Conservation (phyloP, 208 protist genomes). For the Endotrypanum monterogeii region DNA sequence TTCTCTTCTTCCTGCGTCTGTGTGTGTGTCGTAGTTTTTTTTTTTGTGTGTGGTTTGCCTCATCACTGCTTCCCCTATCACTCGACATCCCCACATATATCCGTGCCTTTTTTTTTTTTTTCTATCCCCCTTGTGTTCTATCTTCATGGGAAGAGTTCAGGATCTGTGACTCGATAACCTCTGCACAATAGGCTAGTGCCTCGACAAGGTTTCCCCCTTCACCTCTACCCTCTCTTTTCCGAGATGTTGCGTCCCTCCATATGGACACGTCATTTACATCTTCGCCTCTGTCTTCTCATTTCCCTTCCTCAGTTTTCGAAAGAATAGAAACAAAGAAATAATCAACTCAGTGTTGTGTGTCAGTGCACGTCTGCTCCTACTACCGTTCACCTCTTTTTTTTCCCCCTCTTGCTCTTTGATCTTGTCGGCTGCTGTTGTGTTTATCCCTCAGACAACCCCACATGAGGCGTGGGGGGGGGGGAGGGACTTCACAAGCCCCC, state of each 20-base stretch:
- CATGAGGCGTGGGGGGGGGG: no score
- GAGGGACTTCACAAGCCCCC: no score
- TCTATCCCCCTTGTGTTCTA: not conserved
- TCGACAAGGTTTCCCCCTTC: not conserved
- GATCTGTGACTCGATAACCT: not conserved
- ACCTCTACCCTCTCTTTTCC: not conserved
- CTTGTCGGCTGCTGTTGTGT: not conserved
- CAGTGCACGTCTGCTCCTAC: not conserved
- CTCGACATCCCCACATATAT: not conserved
- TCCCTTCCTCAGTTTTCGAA: not conserved
- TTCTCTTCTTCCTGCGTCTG: not conserved
- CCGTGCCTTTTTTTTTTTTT: not conserved
- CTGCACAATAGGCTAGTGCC: not conserved
- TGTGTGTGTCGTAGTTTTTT: not conserved
- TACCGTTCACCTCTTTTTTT: no score
- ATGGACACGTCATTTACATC: not conserved
- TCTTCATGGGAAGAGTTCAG: not conserved
- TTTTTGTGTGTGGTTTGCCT: not conserved
- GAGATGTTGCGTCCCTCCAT: not conserved
- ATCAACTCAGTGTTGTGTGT: not conserved
- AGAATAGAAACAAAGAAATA: not conserved
- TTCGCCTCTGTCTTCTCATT: no score
- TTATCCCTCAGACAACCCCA: not conserved
- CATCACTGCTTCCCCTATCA: not conserved
- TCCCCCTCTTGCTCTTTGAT: not conserved